Percentiles rank a stretch among this genome's conserved stretches.
These are phyloP conservation scores for Glycine latifolia DNA, from an alignment of 306 rosid species.

Conservation along the genomic window DNA sequence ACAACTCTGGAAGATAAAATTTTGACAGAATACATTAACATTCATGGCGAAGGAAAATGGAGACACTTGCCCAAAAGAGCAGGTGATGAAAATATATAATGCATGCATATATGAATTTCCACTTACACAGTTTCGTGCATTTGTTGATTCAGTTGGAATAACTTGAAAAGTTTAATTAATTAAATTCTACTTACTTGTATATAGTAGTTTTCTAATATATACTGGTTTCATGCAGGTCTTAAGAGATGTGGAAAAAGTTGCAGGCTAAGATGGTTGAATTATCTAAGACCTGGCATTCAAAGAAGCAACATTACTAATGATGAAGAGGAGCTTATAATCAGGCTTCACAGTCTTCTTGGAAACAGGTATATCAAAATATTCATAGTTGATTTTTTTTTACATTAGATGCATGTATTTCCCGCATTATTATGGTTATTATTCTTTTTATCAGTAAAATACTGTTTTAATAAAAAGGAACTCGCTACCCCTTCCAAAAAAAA, in stretches of 20 bases:
- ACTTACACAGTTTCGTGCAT: neutral
- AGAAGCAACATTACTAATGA: slow-evolving; percentile 51
- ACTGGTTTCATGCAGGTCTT: slow-evolving; percentile 49
- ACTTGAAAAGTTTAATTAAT: neutral
- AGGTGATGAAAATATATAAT: slow-evolving; percentile 33
- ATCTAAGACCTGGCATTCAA: slow-evolving; percentile 52
- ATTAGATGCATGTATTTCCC: too few species aligned
- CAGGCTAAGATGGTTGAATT: slow-evolving; percentile 57
- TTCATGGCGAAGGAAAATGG: slow-evolving; percentile 67
- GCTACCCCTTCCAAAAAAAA: too few species aligned
- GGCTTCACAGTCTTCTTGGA: slow-evolving; percentile 64
- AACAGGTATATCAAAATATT: slow-evolving; percentile 50
- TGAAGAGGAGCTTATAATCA: slow-evolving; percentile 55
- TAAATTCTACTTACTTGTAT: neutral
- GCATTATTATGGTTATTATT: too few species aligned
- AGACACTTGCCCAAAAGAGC: slow-evolving; percentile 60
- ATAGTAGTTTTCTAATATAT: neutral
- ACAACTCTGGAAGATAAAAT: slow-evolving; percentile 58
- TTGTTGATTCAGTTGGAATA: neutral
- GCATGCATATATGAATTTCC: too few species aligned
- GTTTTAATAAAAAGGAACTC: too few species aligned
- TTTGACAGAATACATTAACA: slow-evolving; percentile 48
- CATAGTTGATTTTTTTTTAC: neutral
- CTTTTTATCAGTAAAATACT: too few species aligned
- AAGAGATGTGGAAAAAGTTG: slow-evolving; percentile 60